Conservation (phyloP, 2,329 filamentous ascomycete genomes). For the Epicoccum sorghinum region DNA sequence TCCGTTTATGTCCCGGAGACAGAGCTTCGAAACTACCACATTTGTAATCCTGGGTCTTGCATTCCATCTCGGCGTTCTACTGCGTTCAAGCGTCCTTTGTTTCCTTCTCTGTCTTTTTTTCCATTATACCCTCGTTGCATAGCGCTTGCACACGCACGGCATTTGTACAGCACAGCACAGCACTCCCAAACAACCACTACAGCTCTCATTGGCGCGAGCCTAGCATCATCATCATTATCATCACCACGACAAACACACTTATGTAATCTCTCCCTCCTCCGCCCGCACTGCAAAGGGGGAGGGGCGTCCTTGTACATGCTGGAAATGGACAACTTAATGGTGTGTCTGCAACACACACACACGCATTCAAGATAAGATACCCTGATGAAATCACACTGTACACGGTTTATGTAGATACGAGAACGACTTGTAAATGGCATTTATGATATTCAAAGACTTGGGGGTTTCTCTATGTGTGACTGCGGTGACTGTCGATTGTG, state of each 20-base stretch:
- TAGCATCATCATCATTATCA: constrained; percentile 3
- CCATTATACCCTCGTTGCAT: constrained; percentile 47
- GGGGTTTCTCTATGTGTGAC: not conserved
- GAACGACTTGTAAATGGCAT: constrained; percentile 7
- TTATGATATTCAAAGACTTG: not conserved
- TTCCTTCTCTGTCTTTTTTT: constrained; percentile 10
- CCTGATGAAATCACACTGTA: constrained; percentile 7
- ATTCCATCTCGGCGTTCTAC: constrained; percentile 21
- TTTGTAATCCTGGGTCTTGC: constrained; percentile 19
- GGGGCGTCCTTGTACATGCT: constrained; percentile 32
- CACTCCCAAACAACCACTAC: constrained; percentile 21
- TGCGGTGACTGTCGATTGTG: too few species aligned
- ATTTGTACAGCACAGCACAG: constrained; percentile 25
- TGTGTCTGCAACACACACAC: not conserved
- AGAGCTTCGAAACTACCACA: constrained; percentile 12
- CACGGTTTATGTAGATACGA: constrained; percentile 10
- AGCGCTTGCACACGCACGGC: constrained; percentile 28
- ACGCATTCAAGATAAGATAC: constrained; percentile 2
- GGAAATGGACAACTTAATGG: constrained; percentile 35
- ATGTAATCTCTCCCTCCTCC: too few species aligned
- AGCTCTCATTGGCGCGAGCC: constrained; percentile 14
- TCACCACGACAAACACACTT: constrained; percentile 20
- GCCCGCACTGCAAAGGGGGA: too few species aligned
- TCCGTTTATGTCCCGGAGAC: constrained; percentile 36
- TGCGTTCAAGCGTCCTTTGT: constrained; percentile 44